Conservation (phyloP, 352 stramenopile genomes). For the Globisporangium parvum region DNA sequence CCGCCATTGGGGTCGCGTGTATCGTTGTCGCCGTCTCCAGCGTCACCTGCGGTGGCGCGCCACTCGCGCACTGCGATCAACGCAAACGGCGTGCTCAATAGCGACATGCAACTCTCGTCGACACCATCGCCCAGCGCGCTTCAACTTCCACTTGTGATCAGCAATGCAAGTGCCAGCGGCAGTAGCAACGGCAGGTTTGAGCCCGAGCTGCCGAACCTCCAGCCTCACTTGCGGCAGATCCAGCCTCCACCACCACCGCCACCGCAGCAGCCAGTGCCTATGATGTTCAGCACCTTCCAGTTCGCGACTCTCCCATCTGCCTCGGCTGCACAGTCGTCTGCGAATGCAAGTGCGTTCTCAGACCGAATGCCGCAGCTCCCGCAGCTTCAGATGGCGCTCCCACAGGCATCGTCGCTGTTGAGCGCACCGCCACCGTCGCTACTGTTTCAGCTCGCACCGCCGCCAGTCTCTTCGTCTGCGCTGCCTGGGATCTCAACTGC, state of each 20-base stretch:
- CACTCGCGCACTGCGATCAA: conserved; percentile 7
- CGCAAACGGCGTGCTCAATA: conserved; percentile 11
- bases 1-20: neutral
- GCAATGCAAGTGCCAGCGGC: conserved; percentile 3
- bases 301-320: conserved; percentile 28
- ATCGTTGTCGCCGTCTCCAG: neutral
- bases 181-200: conserved; percentile 14
- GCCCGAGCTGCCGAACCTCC: conserved; percentile 17
- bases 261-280: neutral
- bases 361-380: conserved; percentile 37
- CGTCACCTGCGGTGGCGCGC: neutral
- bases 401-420: conserved; percentile 37
- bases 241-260: conserved; percentile 10
- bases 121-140: neutral
- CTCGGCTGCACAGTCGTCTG: conserved; percentile 4
- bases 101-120: neutral
- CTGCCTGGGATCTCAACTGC: conserved; percentile 12
- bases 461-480: conserved; percentile 9
- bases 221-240: conserved; percentile 16
- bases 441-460: conserved; percentile 14
- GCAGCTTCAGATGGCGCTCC: conserved; percentile 47
- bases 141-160: conserved; percentile 9
- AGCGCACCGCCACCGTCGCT: conserved; percentile 29
- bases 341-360: conserved; percentile 10
- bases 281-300: conserved; percentile 20